Base-by-base conservation (phyloP, 768 basidiomycete genomes). In the Kondoa subrosea region DNA sequence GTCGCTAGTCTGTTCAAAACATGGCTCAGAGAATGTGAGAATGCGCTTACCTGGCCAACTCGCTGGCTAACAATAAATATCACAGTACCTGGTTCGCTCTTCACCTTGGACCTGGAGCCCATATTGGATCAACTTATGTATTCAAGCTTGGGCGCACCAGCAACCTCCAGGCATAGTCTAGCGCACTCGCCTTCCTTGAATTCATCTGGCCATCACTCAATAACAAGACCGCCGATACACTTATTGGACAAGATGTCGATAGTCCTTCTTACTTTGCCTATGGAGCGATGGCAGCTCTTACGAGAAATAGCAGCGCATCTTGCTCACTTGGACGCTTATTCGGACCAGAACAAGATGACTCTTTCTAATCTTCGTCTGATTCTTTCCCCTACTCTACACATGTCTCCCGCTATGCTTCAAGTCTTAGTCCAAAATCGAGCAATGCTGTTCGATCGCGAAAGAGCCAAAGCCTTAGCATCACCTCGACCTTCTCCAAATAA, bases 291-390 rank as follows among this genome's bases (percentile, higher is more conserved):
- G 21, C 56, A 70, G 50, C 63, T 75, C 16, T 40, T 73, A 16
- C 56, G 74, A 17, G 70, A 69, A 1, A 33, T 73, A 3, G 69
- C 70, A 16, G 70, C 69, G 40, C 74, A 75, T 64, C 69, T 75
- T n/a, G 68, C 69, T 0, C 59, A 67, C 16, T 57, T 75, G 1
- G 57, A 67, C 2, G 56, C 60, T 1, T 61, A 70, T 57, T 57
- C 71, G 1, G 34, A 21, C 2, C 50, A 27, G 15, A 75, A 69
- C 62, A 73, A 73, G 68, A 75, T 75, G 74, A 71, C 69, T 2
- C 65, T 75, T 15, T 34, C 62, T 8, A 75, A 75, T 56, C 60
- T 75, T 15, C 56, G 68, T 27, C 62, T 75, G 25, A 73, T 75
- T 64, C 57, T 75, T 3, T 67, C 65, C 2, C 74, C 74, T n/a